Conservation (phyloP, 1,284 basidiomycete species). For the Mycosarcoma mackinlayi region DNA sequence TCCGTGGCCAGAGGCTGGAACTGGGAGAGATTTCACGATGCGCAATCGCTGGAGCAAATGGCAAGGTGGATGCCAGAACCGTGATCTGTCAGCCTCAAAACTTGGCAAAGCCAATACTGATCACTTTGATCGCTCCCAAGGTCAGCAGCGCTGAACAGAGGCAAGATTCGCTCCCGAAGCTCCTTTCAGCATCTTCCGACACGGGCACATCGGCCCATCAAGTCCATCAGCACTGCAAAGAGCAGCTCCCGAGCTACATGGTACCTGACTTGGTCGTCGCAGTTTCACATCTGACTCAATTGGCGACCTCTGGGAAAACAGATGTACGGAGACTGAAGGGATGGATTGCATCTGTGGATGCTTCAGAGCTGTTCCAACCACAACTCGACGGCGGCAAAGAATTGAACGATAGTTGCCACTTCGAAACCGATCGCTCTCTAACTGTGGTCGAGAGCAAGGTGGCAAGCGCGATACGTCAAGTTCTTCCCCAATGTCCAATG, state of each 20-base stretch:
- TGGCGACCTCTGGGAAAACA: constrained; percentile 19
- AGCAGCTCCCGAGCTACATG: constrained; percentile 24
- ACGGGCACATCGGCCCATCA: not conserved
- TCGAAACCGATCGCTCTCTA: not conserved
- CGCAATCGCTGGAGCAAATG: constrained; percentile 7
- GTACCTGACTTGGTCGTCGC: constrained; percentile 16
- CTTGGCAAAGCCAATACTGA: constrained; percentile 17
- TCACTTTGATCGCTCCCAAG: constrained; percentile 8
- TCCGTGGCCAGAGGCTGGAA: constrained; percentile 74
- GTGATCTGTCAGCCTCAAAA: constrained; percentile 11
- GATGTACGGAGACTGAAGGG: constrained; percentile 11
- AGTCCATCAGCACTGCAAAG: constrained; percentile 7
- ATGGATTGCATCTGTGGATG: constrained; percentile 12
- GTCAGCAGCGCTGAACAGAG: not conserved
- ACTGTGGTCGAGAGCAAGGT: not conserved
- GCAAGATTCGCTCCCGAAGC: constrained; percentile 1
- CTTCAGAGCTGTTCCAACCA: constrained; percentile 7
- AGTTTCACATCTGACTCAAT: constrained; percentile 14
- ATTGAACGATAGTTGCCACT: not conserved
- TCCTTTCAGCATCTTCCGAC: not conserved
- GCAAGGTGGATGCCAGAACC: constrained; percentile 4
- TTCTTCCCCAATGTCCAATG: not conserved
- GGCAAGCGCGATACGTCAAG: not conserved
- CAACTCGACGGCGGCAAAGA: too few relatives aligned
- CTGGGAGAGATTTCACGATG: constrained; percentile 71